A percentile compares a stretch with the other conserved stretches of the same genome.
Conservation (phyloP, 169 alveolate genomes). For the Babesia divergens region DNA sequence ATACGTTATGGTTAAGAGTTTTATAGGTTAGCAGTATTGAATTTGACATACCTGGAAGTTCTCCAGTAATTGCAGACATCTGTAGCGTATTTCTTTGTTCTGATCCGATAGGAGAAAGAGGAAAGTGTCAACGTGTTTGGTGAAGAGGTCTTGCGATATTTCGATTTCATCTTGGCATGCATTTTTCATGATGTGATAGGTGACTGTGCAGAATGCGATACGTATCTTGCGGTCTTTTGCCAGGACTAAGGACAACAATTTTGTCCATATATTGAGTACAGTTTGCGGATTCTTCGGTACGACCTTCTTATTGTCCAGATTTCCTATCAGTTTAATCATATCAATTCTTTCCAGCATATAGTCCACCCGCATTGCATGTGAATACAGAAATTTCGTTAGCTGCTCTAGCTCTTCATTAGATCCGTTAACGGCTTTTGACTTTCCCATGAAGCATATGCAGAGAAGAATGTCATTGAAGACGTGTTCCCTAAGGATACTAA, state of each 20-base stretch:
- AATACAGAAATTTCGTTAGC: slow-evolving; percentile 15
- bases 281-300: slow-evolving; percentile 7
- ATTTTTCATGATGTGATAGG: slow-evolving; percentile 41
- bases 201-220: slow-evolving; percentile 44
- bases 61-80: slow-evolving; percentile 20
- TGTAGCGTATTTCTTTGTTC: slow-evolving; percentile 43
- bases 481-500: neutral
- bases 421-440: slow-evolving; percentile 8
- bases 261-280: slow-evolving; percentile 56
- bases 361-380: slow-evolving; percentile 28
- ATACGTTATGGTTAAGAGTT: neutral
- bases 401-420: neutral
- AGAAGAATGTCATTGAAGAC: neutral
- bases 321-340: too few relatives aligned
- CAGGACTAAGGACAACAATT: slow-evolving; percentile 47
- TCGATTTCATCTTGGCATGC: slow-evolving; percentile 68
- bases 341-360: neutral
- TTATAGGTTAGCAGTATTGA: neutral
- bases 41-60: slow-evolving; percentile 21
- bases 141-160: slow-evolving; percentile 54
- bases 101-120: slow-evolving; percentile 59
- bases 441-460: slow-evolving; percentile 13
- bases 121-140: slow-evolving; percentile 65
- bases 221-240: slow-evolving; percentile 66
- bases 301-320: neutral